These are phyloP conservation scores for Aquilaria malaccensis DNA, from an alignment of 345 rosid genomes.

Conservation along the genomic window DNA sequence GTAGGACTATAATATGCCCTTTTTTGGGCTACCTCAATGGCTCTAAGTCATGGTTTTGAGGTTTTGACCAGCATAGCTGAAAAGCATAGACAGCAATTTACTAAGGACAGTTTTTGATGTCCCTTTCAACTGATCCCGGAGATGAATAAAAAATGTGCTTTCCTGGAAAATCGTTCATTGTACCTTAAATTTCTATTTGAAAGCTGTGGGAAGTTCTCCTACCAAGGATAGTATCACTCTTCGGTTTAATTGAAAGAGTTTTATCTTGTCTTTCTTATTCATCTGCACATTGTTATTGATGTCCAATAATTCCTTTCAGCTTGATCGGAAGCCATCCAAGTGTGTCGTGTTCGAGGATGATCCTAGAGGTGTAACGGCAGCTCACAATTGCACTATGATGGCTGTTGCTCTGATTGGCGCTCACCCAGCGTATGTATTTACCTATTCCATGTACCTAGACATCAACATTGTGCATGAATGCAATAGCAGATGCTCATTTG, in stretches of 20 bases:
- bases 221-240: too few relatives aligned
- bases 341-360: constrained; percentile 95
- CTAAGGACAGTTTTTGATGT: too few relatives aligned
- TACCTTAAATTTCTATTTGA: background rate
- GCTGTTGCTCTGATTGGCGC: constrained; percentile 83
- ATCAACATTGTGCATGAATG: background rate
- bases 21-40: too few relatives aligned
- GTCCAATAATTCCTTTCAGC: constrained; percentile 34
- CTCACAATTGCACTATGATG: constrained; percentile 99
- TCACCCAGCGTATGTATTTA: constrained; percentile 68
- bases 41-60: too few relatives aligned
- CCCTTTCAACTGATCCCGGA: too few relatives aligned
- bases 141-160: too few relatives aligned
- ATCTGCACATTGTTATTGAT: constrained; percentile 9
- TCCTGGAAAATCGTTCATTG: too few relatives aligned
- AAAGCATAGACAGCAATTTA: too few relatives aligned
- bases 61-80: too few relatives aligned
- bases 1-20: too few relatives aligned
- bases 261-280: background rate
- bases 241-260: background rate
- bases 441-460: background rate
- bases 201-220: background rate
- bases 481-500: too few relatives aligned
- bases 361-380: constrained; percentile 83
- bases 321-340: constrained; percentile 91